A percentile compares a stretch with the other conserved stretches of the same genome.
Conservation (phyloP, 768 basidiomycete species). For the Hysterangium stoloniferum region DNA sequence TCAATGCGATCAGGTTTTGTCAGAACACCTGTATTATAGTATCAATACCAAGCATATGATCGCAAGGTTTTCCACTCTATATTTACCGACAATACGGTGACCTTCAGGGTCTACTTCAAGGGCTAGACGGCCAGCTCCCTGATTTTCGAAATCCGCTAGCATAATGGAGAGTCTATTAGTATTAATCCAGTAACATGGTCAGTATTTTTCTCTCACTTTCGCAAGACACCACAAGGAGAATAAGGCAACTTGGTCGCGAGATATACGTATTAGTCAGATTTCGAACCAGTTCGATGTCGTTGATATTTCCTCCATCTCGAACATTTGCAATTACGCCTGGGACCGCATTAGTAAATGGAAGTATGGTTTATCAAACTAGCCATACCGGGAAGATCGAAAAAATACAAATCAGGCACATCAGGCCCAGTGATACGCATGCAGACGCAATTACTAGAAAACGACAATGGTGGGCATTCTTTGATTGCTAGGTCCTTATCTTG, state of each 20-base stretch:
- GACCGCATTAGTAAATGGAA: constrained; percentile 15
- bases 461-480: neutral
- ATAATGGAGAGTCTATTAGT: neutral
- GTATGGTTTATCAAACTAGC: neutral
- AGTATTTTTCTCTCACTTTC: constrained; percentile 31
- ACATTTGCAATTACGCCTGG: constrained; percentile 54
- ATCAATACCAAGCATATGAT: neutral
- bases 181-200: neutral
- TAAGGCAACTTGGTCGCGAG: constrained; percentile 40
- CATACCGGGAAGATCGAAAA: constrained; percentile 54
- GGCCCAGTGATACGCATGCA: constrained; percentile 18
- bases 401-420: constrained; percentile 54
- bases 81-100: constrained; percentile 52
- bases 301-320: constrained; percentile 36
- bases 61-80: too few relatives aligned
- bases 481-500: constrained; percentile 9
- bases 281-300: constrained; percentile 51
- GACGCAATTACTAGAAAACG: constrained; percentile 36
- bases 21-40: constrained; percentile 41
- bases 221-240: constrained; percentile 37
- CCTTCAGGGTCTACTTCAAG: constrained; percentile 44
- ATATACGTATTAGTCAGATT: constrained; percentile 43
- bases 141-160: constrained; percentile 62
- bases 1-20: constrained; percentile 70
- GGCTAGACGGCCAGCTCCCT: constrained; percentile 49